phyloP scores from a whole-genome alignment of 495 filamentous ascomycete genomes.

The Evernia prunastri region DNA sequence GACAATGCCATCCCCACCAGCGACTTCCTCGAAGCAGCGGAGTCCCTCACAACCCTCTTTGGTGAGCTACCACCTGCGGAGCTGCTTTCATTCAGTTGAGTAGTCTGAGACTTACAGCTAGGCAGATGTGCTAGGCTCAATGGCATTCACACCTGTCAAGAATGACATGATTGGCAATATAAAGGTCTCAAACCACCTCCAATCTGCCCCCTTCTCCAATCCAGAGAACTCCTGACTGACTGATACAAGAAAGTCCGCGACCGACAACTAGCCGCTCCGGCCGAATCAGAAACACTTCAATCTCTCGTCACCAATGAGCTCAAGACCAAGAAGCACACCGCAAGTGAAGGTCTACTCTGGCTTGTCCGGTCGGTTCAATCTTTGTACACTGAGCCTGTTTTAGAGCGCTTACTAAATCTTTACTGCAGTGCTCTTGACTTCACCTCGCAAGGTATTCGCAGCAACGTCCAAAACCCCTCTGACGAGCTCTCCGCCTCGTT shows the following conservation, averaged over 20 bases:
- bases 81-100: not conserved
- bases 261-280: constrained; percentile 68
- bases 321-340: constrained; percentile 75
- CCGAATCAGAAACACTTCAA: constrained; percentile 73
- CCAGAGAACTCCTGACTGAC: constrained; percentile 5
- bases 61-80: constrained; percentile 45
- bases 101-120: not conserved
- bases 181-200: constrained; percentile 51
- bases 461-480: constrained; percentile 57
- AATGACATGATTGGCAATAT: constrained; percentile 86
- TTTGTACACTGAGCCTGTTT: not conserved
- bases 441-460: constrained; percentile 73
- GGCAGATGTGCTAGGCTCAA: constrained; percentile 70
- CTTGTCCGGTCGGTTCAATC: constrained; percentile 63
- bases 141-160: constrained; percentile 82
- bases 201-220: not conserved
- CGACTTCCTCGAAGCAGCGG: constrained; percentile 87
- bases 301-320: constrained; percentile 77
- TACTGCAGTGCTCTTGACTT: constrained; percentile 76
- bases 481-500: constrained; percentile 83
- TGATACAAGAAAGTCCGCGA: constrained; percentile 72
- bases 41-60: constrained; percentile 78
- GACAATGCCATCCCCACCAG: constrained; percentile 72
- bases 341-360: constrained; percentile 87
- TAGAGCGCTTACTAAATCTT: not conserved